Percentiles rank a stretch among this genome's conserved stretches.
Evolutionary conservation across 768 basidiomycete genomes (phyloP).

Genomic region (Russula vinacea): DNA sequence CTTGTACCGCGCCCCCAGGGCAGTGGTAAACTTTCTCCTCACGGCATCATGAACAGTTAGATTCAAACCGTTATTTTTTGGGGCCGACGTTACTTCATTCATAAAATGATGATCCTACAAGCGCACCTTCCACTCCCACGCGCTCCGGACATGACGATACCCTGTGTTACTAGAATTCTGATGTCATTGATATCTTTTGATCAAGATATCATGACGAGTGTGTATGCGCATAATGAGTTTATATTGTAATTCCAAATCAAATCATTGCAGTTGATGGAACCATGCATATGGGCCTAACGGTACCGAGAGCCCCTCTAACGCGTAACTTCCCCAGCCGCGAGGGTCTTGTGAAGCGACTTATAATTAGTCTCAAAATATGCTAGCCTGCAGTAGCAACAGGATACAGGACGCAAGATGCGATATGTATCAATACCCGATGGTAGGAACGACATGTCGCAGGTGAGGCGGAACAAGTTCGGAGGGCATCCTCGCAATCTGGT

Average conservation of each 20-base stretch:
- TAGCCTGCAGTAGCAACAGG: background rate
- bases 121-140: background rate
- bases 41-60: background rate
- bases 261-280: background rate
- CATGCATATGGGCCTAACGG: background rate
- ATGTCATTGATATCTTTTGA: background rate
- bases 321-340: too few relatives aligned
- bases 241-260: constrained; percentile 5
- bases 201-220: background rate
- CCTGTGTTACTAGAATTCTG: background rate
- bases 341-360: background rate
- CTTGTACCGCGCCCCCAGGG: constrained; percentile 7
- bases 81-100: background rate
- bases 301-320: background rate
- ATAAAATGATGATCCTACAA: background rate
- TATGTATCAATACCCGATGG: constrained; percentile 21
- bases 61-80: background rate
- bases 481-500: constrained; percentile 35
- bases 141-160: constrained; percentile 5
- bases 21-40: background rate
- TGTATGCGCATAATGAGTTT: constrained; percentile 1
- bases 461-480: constrained; percentile 28
- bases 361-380: background rate
- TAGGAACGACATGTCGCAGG: constrained; percentile 27
- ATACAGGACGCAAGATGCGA: background rate